These are phyloP conservation scores for Boletus pseudo-olivaceus DNA, from an alignment of 768 basidiomycete genomes.

Conservation along the genomic window DNA sequence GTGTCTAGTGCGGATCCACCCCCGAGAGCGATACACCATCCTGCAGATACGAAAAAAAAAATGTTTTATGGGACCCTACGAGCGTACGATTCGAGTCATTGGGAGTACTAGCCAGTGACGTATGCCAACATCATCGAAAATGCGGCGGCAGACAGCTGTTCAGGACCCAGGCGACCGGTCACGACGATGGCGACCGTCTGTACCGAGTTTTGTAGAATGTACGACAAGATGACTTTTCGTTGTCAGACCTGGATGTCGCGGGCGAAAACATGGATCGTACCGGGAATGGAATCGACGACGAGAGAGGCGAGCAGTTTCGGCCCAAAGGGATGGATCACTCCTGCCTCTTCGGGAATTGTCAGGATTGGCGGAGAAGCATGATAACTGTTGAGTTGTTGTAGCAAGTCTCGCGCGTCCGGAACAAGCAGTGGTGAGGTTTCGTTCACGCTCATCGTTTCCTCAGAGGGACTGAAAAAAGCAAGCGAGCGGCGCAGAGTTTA, in stretches of 20 bases:
- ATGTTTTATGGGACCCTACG: slow-evolving; percentile 57
- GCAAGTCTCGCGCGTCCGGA: slow-evolving; percentile 3
- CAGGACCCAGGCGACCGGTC: slow-evolving; percentile 63
- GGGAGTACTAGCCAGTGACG: slow-evolving; percentile 64
- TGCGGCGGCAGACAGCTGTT: slow-evolving; percentile 67
- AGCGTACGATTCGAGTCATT: slow-evolving; percentile 16
- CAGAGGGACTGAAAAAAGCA: slow-evolving; percentile 11
- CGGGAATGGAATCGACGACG: slow-evolving; percentile 55
- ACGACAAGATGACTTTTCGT: slow-evolving; percentile 58
- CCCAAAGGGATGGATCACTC: slow-evolving; percentile 15
- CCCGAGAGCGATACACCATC: slow-evolving; percentile 74
- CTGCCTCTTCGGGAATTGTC: slow-evolving; percentile 30
- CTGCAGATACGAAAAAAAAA: slow-evolving; percentile 37
- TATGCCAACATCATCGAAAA: slow-evolving; percentile 76
- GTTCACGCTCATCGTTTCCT: slow-evolving; percentile 10
- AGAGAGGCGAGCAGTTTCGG: slow-evolving; percentile 44
- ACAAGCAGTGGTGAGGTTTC: slow-evolving; percentile 35
- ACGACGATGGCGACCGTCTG: slow-evolving; percentile 64
- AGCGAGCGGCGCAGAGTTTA: neutral
- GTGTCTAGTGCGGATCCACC: slow-evolving; percentile 80
- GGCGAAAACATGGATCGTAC: slow-evolving; percentile 31
- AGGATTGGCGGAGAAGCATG: slow-evolving; percentile 14
- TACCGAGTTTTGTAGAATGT: slow-evolving; percentile 70
- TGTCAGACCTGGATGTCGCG: neutral
- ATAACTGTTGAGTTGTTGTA: slow-evolving; percentile 5